Percentiles rank a stretch among this genome's conserved stretches.
Evolutionary conservation across 805 yeast species (phyloP).

Genomic region (Yamadazyma akitaensis): DNA sequence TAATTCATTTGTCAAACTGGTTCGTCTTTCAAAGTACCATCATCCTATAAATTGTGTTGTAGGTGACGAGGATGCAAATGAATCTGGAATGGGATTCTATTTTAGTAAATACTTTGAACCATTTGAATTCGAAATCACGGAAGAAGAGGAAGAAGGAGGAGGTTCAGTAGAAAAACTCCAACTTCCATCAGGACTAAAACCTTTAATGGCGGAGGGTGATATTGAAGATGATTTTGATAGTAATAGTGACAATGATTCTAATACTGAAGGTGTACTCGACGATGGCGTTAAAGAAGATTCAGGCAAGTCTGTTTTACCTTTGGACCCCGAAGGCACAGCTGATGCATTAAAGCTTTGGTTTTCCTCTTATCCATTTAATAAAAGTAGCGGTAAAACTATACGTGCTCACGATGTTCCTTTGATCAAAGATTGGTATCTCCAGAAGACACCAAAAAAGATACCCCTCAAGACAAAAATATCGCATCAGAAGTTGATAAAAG

Average conservation of each 20-base stretch:
- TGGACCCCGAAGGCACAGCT: conserved; percentile 42
- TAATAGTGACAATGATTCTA: conserved; percentile 4
- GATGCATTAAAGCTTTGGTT: conserved; percentile 65
- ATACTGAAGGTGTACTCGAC: conserved; percentile 2
- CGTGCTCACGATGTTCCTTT: conserved; percentile 90
- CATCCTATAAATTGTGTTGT: conserved; percentile 55
- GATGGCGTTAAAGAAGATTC: conserved; percentile 6
- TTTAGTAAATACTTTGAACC: conserved; percentile 46
- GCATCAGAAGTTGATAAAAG: conserved; percentile 83
- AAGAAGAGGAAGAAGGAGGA: conserved; percentile 16
- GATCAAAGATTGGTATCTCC: conserved; percentile 76
- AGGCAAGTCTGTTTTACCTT: conserved; percentile 10
- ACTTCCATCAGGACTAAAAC: conserved; percentile 32
- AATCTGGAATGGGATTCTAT: conserved; percentile 21
- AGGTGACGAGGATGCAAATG: conserved; percentile 34
- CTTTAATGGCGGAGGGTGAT: conserved; percentile 40
- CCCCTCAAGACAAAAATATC: conserved; percentile 83
- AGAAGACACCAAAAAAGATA: conserved; percentile 56
- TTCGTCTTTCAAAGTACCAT: conserved; percentile 59
- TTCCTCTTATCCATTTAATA: conserved; percentile 85
- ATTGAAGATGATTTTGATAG: neutral
- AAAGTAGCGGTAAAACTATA: conserved; percentile 64
- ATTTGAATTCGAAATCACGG: conserved; percentile 31
- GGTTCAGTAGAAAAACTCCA: conserved; percentile 35
- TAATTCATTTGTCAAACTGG: conserved; percentile 70